phyloP scores from a whole-genome alignment of 2,329 filamentous ascomycete species.

The Colletotrichum lentis region DNA sequence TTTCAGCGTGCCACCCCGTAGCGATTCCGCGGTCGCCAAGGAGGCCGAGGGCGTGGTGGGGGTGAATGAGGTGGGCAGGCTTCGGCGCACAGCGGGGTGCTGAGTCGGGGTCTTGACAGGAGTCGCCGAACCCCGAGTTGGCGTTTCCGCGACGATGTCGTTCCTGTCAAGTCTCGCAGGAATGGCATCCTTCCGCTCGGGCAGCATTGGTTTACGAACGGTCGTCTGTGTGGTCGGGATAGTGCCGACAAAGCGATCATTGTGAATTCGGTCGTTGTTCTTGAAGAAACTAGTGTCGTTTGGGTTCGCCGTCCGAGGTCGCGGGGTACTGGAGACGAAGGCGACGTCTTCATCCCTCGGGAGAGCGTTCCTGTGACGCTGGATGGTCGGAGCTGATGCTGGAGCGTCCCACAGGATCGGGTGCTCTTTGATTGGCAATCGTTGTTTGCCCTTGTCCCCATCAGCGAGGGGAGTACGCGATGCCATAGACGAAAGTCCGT shows the following conservation, averaged over 20 bases:
- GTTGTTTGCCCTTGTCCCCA: constrained; percentile 15
- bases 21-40: neutral
- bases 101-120: neutral
- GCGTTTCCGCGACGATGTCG: constrained; percentile 10
- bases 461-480: neutral
- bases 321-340: constrained; percentile 5
- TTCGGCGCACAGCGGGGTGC: constrained; percentile 13
- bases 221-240: neutral
- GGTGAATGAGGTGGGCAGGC: constrained; percentile 13
- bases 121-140: neutral
- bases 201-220: neutral
- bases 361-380: neutral
- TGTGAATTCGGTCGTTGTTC: neutral
- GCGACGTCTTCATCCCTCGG: constrained; percentile 10
- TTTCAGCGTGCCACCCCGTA: neutral
- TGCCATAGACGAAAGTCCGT: neutral
- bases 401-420: neutral
- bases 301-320: constrained; percentile 5
- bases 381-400: constrained; percentile 1
- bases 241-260: neutral
- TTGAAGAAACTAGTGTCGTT: neutral
- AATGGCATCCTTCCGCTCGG: neutral
- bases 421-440: neutral
- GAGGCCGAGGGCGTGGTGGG: constrained; percentile 10
- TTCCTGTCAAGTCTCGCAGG: neutral